Conservation (phyloP, 768 basidiomycete species). For the Mycena leptocephala region DNA sequence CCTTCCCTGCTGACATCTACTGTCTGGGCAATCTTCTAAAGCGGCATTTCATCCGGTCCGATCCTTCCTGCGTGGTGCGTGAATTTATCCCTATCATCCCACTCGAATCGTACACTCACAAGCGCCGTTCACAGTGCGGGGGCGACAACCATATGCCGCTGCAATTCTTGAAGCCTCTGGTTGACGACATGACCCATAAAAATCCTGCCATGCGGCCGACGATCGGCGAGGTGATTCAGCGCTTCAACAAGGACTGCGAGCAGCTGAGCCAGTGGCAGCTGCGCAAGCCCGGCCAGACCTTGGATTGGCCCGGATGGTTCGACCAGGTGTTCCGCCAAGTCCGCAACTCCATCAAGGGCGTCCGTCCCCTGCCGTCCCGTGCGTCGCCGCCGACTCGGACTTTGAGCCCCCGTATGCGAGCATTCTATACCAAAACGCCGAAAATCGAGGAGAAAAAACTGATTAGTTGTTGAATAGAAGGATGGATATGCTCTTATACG, state of each 20-base stretch:
- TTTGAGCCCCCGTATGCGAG: constrained; percentile 25
- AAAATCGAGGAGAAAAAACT: constrained; percentile 39
- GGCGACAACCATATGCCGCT: constrained; percentile 33
- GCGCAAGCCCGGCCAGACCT: constrained; percentile 36
- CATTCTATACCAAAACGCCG: constrained; percentile 29
- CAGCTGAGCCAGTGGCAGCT: constrained; percentile 41
- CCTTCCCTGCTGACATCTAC: constrained; percentile 53
- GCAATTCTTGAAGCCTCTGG: constrained; percentile 46
- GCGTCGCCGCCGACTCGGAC: not conserved
- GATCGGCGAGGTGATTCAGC: constrained; percentile 43
- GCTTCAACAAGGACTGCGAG: constrained; percentile 36
- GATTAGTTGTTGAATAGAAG: not conserved
- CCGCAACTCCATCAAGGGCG: constrained; percentile 10
- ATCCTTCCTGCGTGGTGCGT: constrained; percentile 12
- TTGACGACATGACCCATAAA: constrained; percentile 45
- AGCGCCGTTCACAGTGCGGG: not conserved
- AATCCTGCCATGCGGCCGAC: constrained; percentile 48
- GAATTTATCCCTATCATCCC: not conserved
- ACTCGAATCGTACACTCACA: not conserved
- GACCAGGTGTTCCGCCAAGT: constrained; percentile 27
- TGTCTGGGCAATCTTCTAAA: constrained; percentile 49
- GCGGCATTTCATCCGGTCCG: constrained; percentile 39
- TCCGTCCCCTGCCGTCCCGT: constrained; percentile 14
- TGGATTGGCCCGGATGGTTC: constrained; percentile 26
- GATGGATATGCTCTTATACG: not conserved